Conservation (phyloP, 2,329 filamentous ascomycete species). For the Fusarium verticillioides region DNA sequence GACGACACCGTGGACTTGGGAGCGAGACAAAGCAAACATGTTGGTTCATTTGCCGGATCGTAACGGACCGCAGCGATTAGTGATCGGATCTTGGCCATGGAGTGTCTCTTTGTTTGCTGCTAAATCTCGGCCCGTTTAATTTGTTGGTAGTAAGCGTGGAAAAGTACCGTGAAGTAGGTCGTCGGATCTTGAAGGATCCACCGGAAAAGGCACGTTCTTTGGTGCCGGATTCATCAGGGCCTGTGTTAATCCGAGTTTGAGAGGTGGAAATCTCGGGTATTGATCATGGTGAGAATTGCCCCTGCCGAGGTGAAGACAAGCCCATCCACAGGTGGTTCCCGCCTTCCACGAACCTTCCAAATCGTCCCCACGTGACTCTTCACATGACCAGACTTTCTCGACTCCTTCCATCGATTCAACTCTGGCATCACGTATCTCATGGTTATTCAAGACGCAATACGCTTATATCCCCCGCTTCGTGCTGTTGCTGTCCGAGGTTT, state of each 20-base stretch:
- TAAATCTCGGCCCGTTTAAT: slow-evolving; percentile 26
- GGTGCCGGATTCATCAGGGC: background rate
- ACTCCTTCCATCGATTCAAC: background rate
- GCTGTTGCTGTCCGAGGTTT: background rate
- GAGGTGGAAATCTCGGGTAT: background rate
- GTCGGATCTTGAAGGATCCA: background rate
- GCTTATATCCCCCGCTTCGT: background rate
- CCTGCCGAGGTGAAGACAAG: background rate
- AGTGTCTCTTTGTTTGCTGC: slow-evolving; percentile 14
- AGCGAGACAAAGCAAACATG: slow-evolving; percentile 6
- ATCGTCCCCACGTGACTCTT: background rate
- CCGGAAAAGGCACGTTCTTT: background rate
- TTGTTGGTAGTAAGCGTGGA: background rate
- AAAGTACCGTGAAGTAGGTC: background rate
- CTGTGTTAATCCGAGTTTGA: background rate
- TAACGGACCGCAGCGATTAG: slow-evolving; percentile 9
- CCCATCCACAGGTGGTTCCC: background rate
- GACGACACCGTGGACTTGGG: slow-evolving; percentile 22
- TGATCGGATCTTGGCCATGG: background rate
- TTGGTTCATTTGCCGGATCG: slow-evolving; percentile 7
- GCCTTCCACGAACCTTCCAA: background rate
- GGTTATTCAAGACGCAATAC: background rate
- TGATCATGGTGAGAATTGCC: background rate
- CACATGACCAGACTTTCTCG: background rate
- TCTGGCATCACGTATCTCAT: background rate